These are phyloP conservation scores for Boletus sp. DNA, from an alignment of 768 basidiomycete genomes.

Conservation along the genomic window DNA sequence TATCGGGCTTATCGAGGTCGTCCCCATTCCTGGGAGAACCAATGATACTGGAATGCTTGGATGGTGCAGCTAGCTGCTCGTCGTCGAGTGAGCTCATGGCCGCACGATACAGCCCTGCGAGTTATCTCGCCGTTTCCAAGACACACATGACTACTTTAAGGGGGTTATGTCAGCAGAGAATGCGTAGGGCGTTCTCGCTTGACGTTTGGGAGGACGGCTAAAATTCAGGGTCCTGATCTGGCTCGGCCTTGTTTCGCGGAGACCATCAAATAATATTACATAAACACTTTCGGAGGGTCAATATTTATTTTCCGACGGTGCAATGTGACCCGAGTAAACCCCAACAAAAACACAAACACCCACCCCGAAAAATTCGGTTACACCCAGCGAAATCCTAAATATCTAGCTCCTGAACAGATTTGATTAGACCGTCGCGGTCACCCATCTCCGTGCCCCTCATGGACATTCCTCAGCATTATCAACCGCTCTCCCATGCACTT, in stretches of 20 bases:
- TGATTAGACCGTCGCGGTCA: conserved; percentile 8
- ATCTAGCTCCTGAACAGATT: conserved; percentile 25
- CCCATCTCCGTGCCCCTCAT: conserved; percentile 21
- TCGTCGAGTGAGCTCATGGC: conserved; percentile 3
- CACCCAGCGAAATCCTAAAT: conserved; percentile 30
- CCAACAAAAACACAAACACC: conserved; percentile 27
- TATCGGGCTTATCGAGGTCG: neutral
- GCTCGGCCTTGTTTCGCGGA: no score
- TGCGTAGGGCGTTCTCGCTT: no score
- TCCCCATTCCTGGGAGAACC: neutral
- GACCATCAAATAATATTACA: conserved; percentile 12
- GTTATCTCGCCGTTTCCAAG: neutral
- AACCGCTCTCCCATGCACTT: conserved; percentile 76
- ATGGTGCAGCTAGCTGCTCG: neutral
- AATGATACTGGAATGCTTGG: neutral
- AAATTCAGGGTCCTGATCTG: no score
- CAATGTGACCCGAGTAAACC: conserved; percentile 28
- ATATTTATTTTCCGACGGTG: conserved; percentile 26
- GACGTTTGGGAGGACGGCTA: no score
- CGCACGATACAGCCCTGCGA: neutral
- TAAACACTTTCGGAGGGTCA: conserved; percentile 18
- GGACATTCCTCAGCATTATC: conserved; percentile 78
- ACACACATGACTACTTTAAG: neutral
- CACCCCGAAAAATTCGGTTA: conserved; percentile 30
- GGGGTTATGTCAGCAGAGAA: no score